Percentiles rank a stretch among this genome's conserved stretches.
These are phyloP conservation scores for Lichtheimia ornata DNA, from an alignment of 371 early-diverging fungal species.

Conservation along the genomic window DNA sequence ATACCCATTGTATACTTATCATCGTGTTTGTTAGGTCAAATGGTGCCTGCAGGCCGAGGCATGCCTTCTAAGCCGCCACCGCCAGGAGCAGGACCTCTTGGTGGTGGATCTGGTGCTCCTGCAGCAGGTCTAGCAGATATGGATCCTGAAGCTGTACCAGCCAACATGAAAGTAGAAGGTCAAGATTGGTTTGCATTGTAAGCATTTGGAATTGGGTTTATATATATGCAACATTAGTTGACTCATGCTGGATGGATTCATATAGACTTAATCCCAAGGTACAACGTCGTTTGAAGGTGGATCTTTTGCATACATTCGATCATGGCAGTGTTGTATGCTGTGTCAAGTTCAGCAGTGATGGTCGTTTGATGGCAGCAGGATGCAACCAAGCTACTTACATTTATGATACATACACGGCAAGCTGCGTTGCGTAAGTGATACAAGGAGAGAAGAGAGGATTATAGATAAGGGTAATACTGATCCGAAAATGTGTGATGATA, in stretches of 20 bases:
- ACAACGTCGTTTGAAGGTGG: slow-evolving; percentile 70
- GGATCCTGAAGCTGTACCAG: slow-evolving; percentile 66
- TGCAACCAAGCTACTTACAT: slow-evolving; percentile 89
- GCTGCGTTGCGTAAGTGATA: slow-evolving; percentile 65
- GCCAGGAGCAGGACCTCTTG: slow-evolving; percentile 24
- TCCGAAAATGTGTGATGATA: slow-evolving; percentile 17
- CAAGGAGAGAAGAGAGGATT: neutral
- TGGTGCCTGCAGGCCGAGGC: slow-evolving; percentile 16
- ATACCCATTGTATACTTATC: neutral
- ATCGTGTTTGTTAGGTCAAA: neutral
- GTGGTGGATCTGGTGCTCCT: slow-evolving; percentile 6
- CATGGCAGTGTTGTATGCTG: slow-evolving; percentile 92
- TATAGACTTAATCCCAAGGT: slow-evolving; percentile 70
- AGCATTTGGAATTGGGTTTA: slow-evolving; percentile 3
- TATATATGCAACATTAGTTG: neutral
- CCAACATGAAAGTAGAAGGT: slow-evolving; percentile 82
- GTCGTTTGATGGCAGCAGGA: slow-evolving; percentile 89
- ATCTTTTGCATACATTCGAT: slow-evolving; percentile 81
- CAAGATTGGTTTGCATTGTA: slow-evolving; percentile 88
- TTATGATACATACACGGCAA: slow-evolving; percentile 79
- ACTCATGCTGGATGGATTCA: neutral
- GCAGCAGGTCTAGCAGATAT: slow-evolving; percentile 12
- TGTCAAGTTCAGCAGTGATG: slow-evolving; percentile 90
- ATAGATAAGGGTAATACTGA: neutral
- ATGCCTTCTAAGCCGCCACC: slow-evolving; percentile 17